A percentile compares a stretch with the other conserved stretches of the same genome.
phyloP scores from a whole-genome alignment of 2,329 filamentous ascomycete genomes.

The Diaporthe amygdali region DNA sequence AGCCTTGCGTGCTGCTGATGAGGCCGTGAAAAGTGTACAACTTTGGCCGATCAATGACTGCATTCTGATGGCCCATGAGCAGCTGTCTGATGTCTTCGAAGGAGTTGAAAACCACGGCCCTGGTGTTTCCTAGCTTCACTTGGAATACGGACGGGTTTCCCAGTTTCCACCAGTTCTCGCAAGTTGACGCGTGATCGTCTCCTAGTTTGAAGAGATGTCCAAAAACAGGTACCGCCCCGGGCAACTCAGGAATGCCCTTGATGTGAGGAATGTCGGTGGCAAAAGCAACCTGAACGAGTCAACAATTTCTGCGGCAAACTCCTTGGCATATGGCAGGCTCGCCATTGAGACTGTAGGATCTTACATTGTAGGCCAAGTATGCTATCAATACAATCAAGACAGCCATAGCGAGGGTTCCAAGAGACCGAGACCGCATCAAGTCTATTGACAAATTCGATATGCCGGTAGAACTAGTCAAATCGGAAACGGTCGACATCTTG shows the following conservation, averaged over 20 bases:
- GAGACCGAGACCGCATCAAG: too few species aligned
- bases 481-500: too few species aligned
- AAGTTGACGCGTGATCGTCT: slow-evolving; percentile 57
- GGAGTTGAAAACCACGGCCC: slow-evolving; percentile 57
- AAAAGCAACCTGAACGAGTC: slow-evolving; percentile 29
- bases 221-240: slow-evolving; percentile 52
- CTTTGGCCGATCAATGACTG: slow-evolving; percentile 54
- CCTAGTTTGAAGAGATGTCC: slow-evolving; percentile 57
- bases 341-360: too few species aligned
- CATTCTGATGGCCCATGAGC: slow-evolving; percentile 53
- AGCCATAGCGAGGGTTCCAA: too few species aligned
- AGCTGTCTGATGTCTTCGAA: slow-evolving; percentile 58
- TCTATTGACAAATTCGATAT: too few species aligned
- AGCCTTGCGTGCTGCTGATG: slow-evolving; percentile 56
- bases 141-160: slow-evolving; percentile 54
- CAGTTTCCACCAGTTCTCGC: slow-evolving; percentile 54
- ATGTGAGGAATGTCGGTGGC: slow-evolving; percentile 55
- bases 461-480: too few species aligned
- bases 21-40: slow-evolving; percentile 60
- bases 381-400: too few species aligned
- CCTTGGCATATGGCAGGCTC: too few species aligned
- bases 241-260: slow-evolving; percentile 53
- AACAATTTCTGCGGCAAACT: too few species aligned
- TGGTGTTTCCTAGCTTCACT: slow-evolving; percentile 57
- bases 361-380: too few species aligned